Percentiles rank a stretch among this genome's conserved stretches.
Evolutionary conservation across 768 basidiomycete genomes (phyloP).

Genomic region (Russula compacta): DNA sequence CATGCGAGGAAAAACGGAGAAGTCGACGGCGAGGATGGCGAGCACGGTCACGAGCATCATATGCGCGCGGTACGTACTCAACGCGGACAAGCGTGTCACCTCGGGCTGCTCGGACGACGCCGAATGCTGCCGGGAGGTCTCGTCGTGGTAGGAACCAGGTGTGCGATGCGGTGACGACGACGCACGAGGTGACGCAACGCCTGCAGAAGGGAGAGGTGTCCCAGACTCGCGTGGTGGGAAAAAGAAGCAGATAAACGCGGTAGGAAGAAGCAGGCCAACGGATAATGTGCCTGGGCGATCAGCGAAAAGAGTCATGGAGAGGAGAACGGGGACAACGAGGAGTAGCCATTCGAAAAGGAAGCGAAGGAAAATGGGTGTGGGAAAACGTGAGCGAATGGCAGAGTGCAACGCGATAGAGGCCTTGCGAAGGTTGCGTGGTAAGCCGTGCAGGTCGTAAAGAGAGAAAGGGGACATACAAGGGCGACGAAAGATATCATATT

Average conservation of each 20-base stretch:
- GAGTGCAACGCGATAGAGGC: constrained; percentile 66
- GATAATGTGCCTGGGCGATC: constrained; percentile 45
- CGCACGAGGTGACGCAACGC: constrained; percentile 21
- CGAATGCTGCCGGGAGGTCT: neutral
- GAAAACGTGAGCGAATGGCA: constrained; percentile 42
- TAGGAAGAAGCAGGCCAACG: constrained; percentile 38
- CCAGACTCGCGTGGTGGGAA: constrained; percentile 36
- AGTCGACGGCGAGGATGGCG: constrained; percentile 93
- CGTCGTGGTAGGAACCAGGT: constrained; percentile 6
- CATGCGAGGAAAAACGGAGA: constrained; percentile 78
- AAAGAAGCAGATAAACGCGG: constrained; percentile 34
- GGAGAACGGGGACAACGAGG: constrained; percentile 67
- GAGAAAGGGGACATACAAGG: constrained; percentile 38
- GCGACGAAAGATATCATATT: constrained; percentile 59
- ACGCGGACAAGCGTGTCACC: constrained; percentile 49
- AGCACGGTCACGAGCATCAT: constrained; percentile 92
- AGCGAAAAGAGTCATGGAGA: constrained; percentile 74
- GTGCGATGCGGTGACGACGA: constrained; percentile 9
- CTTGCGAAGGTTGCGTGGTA: constrained; percentile 30
- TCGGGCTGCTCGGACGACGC: neutral
- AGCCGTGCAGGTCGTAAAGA: neutral
- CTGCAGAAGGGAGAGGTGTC: constrained; percentile 45
- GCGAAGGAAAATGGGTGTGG: constrained; percentile 33
- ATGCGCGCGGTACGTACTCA: constrained; percentile 85
- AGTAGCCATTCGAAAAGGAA: constrained; percentile 53